Evolutionary conservation across 2,329 filamentous ascomycete species (phyloP), one percentile per base, ranked within the genome.

Genomic region (Paecilomyces fulvus): DNA sequence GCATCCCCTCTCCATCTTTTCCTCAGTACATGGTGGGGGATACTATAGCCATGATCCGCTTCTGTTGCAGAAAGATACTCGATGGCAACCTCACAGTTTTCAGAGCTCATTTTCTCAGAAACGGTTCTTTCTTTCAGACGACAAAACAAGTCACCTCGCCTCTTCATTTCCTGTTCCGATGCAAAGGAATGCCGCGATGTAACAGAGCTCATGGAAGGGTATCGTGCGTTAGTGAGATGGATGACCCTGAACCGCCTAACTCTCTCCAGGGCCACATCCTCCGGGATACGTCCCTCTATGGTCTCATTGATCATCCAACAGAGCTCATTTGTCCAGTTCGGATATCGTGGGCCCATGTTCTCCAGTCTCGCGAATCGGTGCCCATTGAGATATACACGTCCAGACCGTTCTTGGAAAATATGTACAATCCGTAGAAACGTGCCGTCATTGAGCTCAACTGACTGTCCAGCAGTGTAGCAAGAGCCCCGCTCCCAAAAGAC

Each of bases 201-300:
- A 52, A 17, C 33, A 61, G 50, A 11, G 64, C 57, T 55, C 49
- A 61, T 52, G 2, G 56, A 56, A 0, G 80, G 79, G 49, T 77
- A 83, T 0, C 67, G 61, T 0, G 75, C 66, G 57, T 89, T 90
- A 0, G 85, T 89, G 1, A 79, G 68, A 0, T 75, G 64, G 0
- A 88, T 67, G 0, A 65, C 65, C 0, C 82, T 70, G 6, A 75
- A 68, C 1, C 67, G 59, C 1, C 73, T 62, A 0, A 85, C 71
- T 0, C 72, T 58, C 0, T 60, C 52, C 0, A 79, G 55, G 0
- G 67, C 49, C 0, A 85, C 64, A 1, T 83, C 78, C 0, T 73
- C 54, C 54, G 0, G 60, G 31, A 55, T 28, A n/a, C 6, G 20
- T 3, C 59, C 57, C 17, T 59, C 56, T 2, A 70, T 59, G 0